A percentile compares a stretch with the other conserved stretches of the same genome.
phyloP scores from a whole-genome alignment of 805 yeast species.

The Kuraishia capsulata region DNA sequence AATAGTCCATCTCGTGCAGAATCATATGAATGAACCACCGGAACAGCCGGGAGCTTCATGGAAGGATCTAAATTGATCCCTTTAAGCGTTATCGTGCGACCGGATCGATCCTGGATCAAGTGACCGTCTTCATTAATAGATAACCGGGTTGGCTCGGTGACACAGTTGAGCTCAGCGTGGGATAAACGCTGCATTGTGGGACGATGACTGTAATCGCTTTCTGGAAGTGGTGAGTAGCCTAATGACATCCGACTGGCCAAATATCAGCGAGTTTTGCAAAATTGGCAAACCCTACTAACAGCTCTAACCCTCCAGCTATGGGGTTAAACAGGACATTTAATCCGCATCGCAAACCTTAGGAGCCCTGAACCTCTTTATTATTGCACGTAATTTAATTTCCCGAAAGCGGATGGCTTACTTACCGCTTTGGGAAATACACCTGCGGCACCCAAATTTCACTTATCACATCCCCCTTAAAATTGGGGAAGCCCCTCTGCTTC shows the following conservation, averaged over 20 bases:
- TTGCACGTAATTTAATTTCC: too few species aligned
- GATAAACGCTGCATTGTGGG: neutral
- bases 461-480: too few species aligned
- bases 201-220: neutral
- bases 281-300: too few species aligned
- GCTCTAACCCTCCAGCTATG: too few species aligned
- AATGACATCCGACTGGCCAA: neutral
- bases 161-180: conserved; percentile 5
- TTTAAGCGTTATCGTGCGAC: conserved; percentile 54
- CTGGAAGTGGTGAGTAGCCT: neutral
- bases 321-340: neutral
- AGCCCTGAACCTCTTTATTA: too few species aligned
- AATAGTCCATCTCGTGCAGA: conserved; percentile 35
- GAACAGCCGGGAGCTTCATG: conserved; percentile 58
- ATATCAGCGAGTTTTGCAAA: too few species aligned
- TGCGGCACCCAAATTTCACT: too few species aligned
- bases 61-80: conserved; percentile 80
- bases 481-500: too few species aligned
- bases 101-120: conserved; percentile 40
- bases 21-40: conserved; percentile 33
- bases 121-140: conserved; percentile 39
- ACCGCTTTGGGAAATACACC: too few species aligned
- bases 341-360: too few species aligned
- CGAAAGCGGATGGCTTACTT: too few species aligned
- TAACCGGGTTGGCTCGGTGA: conserved; percentile 13